Evolutionary conservation across 164 flowering plant species (phyloP), one percentile per base, ranked within the genome.

Genomic region (Litsea cubeba): DNA sequence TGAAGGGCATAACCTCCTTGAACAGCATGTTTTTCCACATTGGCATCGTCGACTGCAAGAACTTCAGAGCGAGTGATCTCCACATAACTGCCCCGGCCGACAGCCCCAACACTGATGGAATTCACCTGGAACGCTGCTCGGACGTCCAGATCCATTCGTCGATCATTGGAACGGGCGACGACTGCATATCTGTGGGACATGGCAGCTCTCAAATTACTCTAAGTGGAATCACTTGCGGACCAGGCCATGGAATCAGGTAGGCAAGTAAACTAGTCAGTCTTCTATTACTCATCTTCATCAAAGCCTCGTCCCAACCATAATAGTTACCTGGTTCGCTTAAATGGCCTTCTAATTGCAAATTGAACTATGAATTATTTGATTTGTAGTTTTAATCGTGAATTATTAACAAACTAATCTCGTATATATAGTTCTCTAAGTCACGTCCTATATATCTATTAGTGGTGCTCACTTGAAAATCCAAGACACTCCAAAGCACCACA

Each of bases 21-120:
- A 80, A 91, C 73, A 87, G 90, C 85, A 89, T 88, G 83, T 84
- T 83, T 82, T 91, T 89, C 68, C 95, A 91, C 83, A 77, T 88
- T 4, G 88, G 83, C 22, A 58, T 89, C 0, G 81, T 85, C 2
- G 83, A 77, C 20, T 88, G 89, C 85, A 77, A 69, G 12, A 74
- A 84, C 76, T 85, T 88, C 76, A 75, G 68, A 62, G 87, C 83
- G 2, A 83, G 74, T 62, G 66, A 70, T 50, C 71, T 88, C 74
- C 79, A 71, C 35, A 87, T 91, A 65, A 75, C 82, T 1, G 90
- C 93, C 0, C 92, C 91, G 2, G 88, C 14, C 24, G 50, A 82
- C 68, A 89, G 96, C 73, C 93, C 93, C 12, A 89, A 88, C 85
- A 91, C 90, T 2, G 96, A 91, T 68, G 96, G 96, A 22, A 88